Evolutionary conservation across 192 early-diverging fungal genomes (phyloP).

Genomic region (Backusella tarrabulga): DNA sequence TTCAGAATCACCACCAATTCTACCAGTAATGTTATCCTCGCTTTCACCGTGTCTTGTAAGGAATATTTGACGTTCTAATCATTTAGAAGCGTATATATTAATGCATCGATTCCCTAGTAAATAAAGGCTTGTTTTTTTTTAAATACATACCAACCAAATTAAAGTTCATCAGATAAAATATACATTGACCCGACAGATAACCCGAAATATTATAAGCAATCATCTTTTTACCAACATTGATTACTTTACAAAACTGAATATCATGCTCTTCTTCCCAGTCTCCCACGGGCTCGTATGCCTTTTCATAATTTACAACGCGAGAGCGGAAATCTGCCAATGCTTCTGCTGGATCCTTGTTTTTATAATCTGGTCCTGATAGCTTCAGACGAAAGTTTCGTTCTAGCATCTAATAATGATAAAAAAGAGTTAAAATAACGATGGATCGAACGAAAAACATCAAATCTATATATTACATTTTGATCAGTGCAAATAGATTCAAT

Average conservation of each 20-base stretch:
- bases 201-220: conserved; percentile 94
- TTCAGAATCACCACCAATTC: conserved; percentile 65
- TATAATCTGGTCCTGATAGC: conserved; percentile 92
- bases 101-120: not conserved
- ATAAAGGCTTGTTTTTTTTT: too few relatives aligned
- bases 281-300: conserved; percentile 83
- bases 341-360: conserved; percentile 70
- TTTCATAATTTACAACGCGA: conserved; percentile 90
- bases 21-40: conserved; percentile 77
- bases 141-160: conserved; percentile 63
- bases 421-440: not conserved
- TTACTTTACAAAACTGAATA: conserved; percentile 91
- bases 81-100: not conserved
- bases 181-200: conserved; percentile 89
- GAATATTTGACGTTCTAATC: conserved; percentile 74
- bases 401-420: conserved; percentile 46
- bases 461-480: conserved; percentile 31
- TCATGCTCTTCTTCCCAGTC: conserved; percentile 81
- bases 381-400: conserved; percentile 88
- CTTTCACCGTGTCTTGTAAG: conserved; percentile 93
- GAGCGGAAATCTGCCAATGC: conserved; percentile 86
- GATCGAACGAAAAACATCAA: not conserved
- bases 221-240: conserved; percentile 95
- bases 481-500: conserved; percentile 90
- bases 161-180: conserved; percentile 99